Conservation (phyloP, 345 rosid species). For the Theobroma cacao region DNA sequence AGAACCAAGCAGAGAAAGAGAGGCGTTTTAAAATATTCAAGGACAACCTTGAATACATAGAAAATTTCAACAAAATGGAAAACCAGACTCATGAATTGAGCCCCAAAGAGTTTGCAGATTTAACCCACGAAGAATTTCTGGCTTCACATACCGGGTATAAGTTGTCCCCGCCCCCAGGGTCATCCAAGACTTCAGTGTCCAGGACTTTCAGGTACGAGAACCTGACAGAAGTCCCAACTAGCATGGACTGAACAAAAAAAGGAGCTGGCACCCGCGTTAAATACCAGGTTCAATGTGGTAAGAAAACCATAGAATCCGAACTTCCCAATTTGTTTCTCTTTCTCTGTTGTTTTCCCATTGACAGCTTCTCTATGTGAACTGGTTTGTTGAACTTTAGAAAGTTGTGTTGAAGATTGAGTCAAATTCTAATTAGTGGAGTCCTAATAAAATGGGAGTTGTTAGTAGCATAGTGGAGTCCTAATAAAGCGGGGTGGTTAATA, state of each 20-base stretch:
- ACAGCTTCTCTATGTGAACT: background rate
- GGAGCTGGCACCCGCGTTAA: slow-evolving; percentile 47
- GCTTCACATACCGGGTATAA: slow-evolving; percentile 30
- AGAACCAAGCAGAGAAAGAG: slow-evolving; percentile 24
- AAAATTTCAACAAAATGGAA: slow-evolving; percentile 27
- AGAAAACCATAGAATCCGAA: background rate
- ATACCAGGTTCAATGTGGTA: slow-evolving; percentile 48
- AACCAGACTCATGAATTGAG: slow-evolving; percentile 23
- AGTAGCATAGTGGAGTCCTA: no score
- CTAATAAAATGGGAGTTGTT: no score
- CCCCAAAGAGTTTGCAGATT: slow-evolving; percentile 50
- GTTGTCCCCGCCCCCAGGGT: background rate
- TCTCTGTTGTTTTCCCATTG: background rate
- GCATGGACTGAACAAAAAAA: slow-evolving; percentile 38
- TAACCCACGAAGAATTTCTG: slow-evolving; percentile 42
- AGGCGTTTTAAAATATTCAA: slow-evolving; percentile 33
- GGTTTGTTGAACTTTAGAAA: slow-evolving; percentile 24
- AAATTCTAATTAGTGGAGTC: no score
- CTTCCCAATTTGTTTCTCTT: background rate
- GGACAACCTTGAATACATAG: slow-evolving; percentile 36
- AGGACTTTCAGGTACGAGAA: slow-evolving; percentile 22
- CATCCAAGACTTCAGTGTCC: background rate
- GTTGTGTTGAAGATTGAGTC: no score
- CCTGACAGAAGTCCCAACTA: slow-evolving; percentile 22
- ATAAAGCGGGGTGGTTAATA: no score